These are phyloP conservation scores for Grammothele lineata DNA, from an alignment of 768 basidiomycete genomes.

Conservation along the genomic window DNA sequence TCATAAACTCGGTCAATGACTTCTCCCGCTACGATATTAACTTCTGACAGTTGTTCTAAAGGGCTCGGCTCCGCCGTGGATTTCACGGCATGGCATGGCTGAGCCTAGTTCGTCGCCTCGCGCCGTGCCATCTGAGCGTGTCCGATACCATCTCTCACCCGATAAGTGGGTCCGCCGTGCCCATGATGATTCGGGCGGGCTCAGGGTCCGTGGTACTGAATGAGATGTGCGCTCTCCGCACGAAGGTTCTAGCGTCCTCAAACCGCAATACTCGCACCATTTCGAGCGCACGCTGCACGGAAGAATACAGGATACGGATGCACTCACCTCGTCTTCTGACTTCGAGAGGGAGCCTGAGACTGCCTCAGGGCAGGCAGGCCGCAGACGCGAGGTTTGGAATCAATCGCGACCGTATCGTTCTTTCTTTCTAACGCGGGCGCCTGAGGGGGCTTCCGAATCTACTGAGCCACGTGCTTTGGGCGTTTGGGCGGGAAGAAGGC, in stretches of 20 bases:
- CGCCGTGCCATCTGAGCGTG: constrained; percentile 7
- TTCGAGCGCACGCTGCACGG: too few relatives aligned
- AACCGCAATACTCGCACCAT: too few relatives aligned
- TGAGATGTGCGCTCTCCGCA: constrained; percentile 3
- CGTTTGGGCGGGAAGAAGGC: too few relatives aligned
- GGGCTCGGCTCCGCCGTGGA: not conserved
- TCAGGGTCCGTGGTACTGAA: constrained; percentile 14
- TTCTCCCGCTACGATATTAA: constrained; percentile 7
- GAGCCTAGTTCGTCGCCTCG: not conserved
- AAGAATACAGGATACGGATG: too few relatives aligned
- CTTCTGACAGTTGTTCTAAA: not conserved
- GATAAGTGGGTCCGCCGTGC: constrained; percentile 2
- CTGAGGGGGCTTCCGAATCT: too few relatives aligned
- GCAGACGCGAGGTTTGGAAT: too few relatives aligned
- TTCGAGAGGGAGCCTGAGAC: too few relatives aligned
- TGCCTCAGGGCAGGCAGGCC: too few relatives aligned
- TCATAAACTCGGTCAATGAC: not conserved
- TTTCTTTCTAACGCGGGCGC: too few relatives aligned
- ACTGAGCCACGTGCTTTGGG: too few relatives aligned
- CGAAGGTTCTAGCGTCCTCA: constrained; percentile 8
- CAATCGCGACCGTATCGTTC: too few relatives aligned
- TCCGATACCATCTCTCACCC: not conserved
- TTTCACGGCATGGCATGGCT: constrained; percentile 3
- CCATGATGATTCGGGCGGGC: constrained; percentile 9
- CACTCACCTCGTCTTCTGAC: too few relatives aligned